phyloP scores from a whole-genome alignment of 169 alveolate genomes.

The Besnoitia besnoiti region DNA sequence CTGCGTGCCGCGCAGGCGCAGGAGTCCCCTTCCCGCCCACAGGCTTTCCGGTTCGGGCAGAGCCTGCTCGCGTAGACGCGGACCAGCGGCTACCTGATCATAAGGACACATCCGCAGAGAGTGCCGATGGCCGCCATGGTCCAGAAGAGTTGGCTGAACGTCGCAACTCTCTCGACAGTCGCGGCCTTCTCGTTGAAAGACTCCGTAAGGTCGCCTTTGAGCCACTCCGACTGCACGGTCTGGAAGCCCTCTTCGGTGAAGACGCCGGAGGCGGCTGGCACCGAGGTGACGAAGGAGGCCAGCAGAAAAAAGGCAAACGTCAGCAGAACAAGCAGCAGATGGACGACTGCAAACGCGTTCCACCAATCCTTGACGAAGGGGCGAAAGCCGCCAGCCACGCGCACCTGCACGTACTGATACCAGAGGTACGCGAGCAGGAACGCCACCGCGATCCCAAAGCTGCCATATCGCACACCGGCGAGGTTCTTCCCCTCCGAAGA shows the following conservation, averaged over 20 bases:
- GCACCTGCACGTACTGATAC: neutral
- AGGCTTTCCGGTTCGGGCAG: no score
- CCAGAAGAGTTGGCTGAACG: neutral
- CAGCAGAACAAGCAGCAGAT: neutral
- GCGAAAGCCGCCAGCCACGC: neutral
- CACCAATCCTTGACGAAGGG: neutral
- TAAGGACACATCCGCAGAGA: neutral
- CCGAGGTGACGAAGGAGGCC: neutral
- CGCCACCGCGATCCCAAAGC: neutral
- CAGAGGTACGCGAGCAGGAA: neutral
- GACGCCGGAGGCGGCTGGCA: neutral
- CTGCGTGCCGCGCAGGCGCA: no score
- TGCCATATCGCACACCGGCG: neutral
- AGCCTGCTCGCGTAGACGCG: no score
- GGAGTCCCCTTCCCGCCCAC: no score
- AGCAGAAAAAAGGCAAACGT: constrained; percentile 1
- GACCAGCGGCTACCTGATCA: neutral
- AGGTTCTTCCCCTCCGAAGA: neutral
- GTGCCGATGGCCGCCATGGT: neutral
- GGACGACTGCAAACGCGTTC: neutral
- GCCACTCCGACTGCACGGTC: neutral
- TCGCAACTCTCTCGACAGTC: neutral
- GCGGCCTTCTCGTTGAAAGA: neutral
- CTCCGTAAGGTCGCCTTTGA: neutral
- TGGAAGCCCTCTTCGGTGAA: neutral